Conservation (phyloP, 2,329 filamentous ascomycete species). For the Fragosphaeria purpurea region DNA sequence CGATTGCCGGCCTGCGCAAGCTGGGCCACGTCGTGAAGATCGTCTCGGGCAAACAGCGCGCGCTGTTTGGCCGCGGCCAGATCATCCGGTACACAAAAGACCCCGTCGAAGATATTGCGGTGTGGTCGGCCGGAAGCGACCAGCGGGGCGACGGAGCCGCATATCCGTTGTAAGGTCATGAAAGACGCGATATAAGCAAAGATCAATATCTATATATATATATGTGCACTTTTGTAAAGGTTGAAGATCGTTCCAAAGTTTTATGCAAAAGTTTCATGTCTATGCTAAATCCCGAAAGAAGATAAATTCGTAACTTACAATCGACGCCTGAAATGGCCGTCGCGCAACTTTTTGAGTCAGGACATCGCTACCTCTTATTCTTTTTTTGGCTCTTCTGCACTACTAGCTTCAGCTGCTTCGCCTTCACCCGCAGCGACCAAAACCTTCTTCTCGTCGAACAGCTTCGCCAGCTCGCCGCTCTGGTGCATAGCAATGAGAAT, state of each 20-base stretch:
- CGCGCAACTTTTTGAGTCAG: too few relatives aligned
- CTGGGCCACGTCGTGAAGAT: slow-evolving; percentile 67
- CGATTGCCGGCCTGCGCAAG: slow-evolving; percentile 53
- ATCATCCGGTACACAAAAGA: slow-evolving; percentile 72
- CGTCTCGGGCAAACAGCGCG: slow-evolving; percentile 53
- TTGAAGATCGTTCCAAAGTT: too few relatives aligned
- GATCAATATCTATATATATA: too few relatives aligned
- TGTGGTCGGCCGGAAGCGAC: slow-evolving; percentile 89
- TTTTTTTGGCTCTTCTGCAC: slow-evolving; percentile 22
- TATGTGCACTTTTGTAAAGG: too few relatives aligned
- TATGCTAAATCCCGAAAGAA: too few relatives aligned
- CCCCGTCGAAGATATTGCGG: slow-evolving; percentile 50
- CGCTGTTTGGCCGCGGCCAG: slow-evolving; percentile 77
- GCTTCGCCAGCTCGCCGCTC: slow-evolving; percentile 82
- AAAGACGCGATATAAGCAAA: background rate
- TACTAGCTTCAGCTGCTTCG: slow-evolving; percentile 14
- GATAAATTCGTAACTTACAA: too few relatives aligned
- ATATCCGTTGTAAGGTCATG: slow-evolving; percentile 36
- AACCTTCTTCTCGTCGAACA: slow-evolving; percentile 88
- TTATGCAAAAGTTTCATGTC: too few relatives aligned
- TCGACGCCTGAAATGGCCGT: too few relatives aligned
- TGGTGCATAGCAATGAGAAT: slow-evolving; percentile 97
- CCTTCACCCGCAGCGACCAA: slow-evolving; percentile 46
- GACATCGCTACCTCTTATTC: slow-evolving; percentile 4
- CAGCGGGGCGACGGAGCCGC: slow-evolving; percentile 70